Evolutionary conservation across 2,329 filamentous ascomycete genomes (phyloP).

Genomic region (Monosporascus sp.): DNA sequence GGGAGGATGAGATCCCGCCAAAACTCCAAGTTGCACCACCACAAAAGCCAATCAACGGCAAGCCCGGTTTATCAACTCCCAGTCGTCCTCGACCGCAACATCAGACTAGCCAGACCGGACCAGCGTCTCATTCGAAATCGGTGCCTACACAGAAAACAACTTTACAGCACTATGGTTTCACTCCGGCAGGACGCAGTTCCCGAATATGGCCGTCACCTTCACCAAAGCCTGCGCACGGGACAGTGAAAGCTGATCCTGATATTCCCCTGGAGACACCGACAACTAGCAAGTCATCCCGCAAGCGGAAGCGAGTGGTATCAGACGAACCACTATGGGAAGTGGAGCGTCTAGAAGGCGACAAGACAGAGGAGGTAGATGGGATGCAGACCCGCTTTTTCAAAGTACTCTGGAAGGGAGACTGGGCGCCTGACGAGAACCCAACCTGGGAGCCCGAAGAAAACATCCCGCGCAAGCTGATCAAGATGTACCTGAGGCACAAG

Average conservation of each 20-base stretch:
- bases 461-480: conserved; percentile 36
- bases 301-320: conserved; percentile 1
- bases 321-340: conserved; percentile 35
- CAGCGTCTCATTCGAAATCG: background rate
- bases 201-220: conserved; percentile 7
- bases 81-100: background rate
- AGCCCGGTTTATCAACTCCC: background rate
- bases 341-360: conserved; percentile 38
- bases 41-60: background rate
- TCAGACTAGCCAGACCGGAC: background rate
- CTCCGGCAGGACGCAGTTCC: conserved; percentile 19
- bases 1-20: background rate
- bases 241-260: background rate
- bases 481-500: conserved; percentile 34
- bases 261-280: too few species aligned
- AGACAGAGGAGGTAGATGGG: conserved; percentile 30
- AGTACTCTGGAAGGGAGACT: conserved; percentile 52
- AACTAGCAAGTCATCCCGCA: background rate
- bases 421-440: conserved; percentile 50
- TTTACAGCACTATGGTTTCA: conserved; percentile 17
- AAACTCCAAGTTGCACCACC: background rate
- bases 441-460: conserved; percentile 55
- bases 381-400: conserved; percentile 39
- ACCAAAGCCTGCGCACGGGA: background rate
- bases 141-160: background rate